These are phyloP conservation scores for Ogataea chonburiensis DNA, from an alignment of 805 yeast genomes.

Conservation along the genomic window DNA sequence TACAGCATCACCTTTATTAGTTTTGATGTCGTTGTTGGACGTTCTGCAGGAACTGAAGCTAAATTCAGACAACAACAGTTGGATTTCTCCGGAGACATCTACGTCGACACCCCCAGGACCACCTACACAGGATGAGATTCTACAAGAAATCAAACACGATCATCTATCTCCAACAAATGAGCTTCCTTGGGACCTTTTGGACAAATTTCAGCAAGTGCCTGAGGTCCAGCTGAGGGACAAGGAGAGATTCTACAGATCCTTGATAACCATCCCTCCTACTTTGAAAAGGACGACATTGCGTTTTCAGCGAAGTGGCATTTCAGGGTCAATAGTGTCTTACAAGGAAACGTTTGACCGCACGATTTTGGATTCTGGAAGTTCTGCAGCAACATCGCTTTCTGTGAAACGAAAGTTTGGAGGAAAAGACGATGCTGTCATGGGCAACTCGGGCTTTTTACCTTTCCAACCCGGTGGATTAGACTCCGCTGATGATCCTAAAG, in stretches of 20 bases:
- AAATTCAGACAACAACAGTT: conserved; percentile 6
- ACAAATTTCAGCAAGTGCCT: conserved; percentile 61
- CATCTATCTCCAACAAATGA: conserved; percentile 62
- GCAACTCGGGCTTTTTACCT: conserved; percentile 75
- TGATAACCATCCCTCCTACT: conserved; percentile 59
- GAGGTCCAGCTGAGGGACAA: conserved; percentile 27
- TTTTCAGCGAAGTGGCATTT: conserved; percentile 72
- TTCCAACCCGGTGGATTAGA: conserved; percentile 86
- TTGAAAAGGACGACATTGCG: conserved; percentile 63
- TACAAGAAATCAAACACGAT: conserved; percentile 34
- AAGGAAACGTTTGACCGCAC: conserved; percentile 38
- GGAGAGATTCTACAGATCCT: conserved; percentile 40
- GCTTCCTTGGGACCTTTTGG: conserved; percentile 70
- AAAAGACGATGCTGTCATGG: conserved; percentile 60
- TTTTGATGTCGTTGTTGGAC: conserved; percentile 4
- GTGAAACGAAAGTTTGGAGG: conserved; percentile 65
- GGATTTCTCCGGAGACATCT: conserved; percentile 20
- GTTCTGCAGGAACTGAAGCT: conserved; percentile 12
- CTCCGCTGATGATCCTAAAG: conserved; percentile 20
- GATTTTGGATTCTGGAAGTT: conserved; percentile 43
- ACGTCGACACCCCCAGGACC: conserved; percentile 12
- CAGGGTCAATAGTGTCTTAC: conserved; percentile 20
- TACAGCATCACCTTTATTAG: background rate
- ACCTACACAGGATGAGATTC: conserved; percentile 14
- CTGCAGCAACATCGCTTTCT: conserved; percentile 70